Evolutionary conservation across 2,329 filamentous ascomycete species (phyloP), one percentile per base, ranked within the genome.

Genomic region (Pyrenophora seminiperda): DNA sequence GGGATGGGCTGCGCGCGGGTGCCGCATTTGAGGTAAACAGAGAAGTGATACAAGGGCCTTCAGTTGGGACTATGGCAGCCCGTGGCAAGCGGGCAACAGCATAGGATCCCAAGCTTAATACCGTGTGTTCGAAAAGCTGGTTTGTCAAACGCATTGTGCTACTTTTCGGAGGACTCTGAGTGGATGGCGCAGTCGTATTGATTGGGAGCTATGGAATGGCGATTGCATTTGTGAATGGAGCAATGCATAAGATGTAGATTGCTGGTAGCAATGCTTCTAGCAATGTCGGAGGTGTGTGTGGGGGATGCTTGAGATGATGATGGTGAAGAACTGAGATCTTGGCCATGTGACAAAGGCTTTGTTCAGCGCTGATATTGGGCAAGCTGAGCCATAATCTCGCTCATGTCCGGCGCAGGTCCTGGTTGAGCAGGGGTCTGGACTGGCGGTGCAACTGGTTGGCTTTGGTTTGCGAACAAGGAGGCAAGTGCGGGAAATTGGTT

Each of bases 381-480:
- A 51, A 91, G 75, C 62, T 89, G 85, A 11, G 86, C 85, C 82
- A 91, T 88, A 42, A 91, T 89, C 62, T 89, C 87, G 67, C 87
- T 83, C 61, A 91, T 85, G 59, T 80, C 76, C 29, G 75, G 72
- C 42, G 53, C 50, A 32, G 56, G 56, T 20, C 59, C 54, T 59
- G 64, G 43, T 36, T 58, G 56, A 31, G 63, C 54, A 30, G 67
- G 66, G 24, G 62, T 66, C 44, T 69, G 71, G 7, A 61, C 63
- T 33, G 67, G 65, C n/a, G 68, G 70, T 22, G 61, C 59, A 22
- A 59, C 47, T 30, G 55, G 42, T 39, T 63, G 63, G 18, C 49
- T 42, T 17, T 68, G 67, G 33, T 52, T 63, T 17, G 58, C 59
- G 15, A 71, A 53, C 10, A 70, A 50, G 5, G 66, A 62, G 31